Base-by-base conservation (phyloP, 2,329 filamentous ascomycete species). In the Torrubiella hemipterigena region DNA sequence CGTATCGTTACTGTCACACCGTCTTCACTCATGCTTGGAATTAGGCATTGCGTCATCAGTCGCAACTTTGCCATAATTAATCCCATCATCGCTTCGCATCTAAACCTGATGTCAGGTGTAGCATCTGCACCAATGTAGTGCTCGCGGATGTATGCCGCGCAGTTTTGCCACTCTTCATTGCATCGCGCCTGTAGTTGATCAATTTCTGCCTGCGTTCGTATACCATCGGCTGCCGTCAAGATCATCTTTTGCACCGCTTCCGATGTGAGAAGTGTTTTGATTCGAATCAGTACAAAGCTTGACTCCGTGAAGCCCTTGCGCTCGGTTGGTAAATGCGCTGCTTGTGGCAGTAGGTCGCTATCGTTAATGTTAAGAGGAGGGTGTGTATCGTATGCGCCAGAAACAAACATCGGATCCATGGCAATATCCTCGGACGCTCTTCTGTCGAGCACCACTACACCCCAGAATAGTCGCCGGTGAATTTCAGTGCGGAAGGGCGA, bases 381-480 rank as follows among this genome's bases (percentile, higher is more conserved):
- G 4, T 52, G 52, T 1, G 63, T 63, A 38, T 66, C 58, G 37
- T 59, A 63, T 14, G 47, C 47, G 17, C 51, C 47, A 9, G 49
- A 47, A 7, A 59, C 45, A 4, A 65, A 49, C 19, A 58, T 48
- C 8, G 57, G 48, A 17, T 47, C 56, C 3, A 56, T 58, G 12
- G 68, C 68, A 2, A 65, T 58, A 27, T 69, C 56, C 38, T 71
- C 66, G 9, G 66, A 56, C 1, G 61, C 58, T 8, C 63, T 60
- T 20, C 60, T 52, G 39, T 78, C 73, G 2, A 75, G 54, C 14
- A 72, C 58, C 17, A 73, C 49, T 12, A 77, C 58, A 43, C 73
- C 65, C 58, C 68, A 73, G 63, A 71, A 77, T 0, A 77, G 47
- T 2, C 73, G 58, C 4, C 72, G 59, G 14, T 71, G 61, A 48